phyloP scores from a whole-genome alignment of 805 yeast genomes.

The Lachancea meyersii region DNA sequence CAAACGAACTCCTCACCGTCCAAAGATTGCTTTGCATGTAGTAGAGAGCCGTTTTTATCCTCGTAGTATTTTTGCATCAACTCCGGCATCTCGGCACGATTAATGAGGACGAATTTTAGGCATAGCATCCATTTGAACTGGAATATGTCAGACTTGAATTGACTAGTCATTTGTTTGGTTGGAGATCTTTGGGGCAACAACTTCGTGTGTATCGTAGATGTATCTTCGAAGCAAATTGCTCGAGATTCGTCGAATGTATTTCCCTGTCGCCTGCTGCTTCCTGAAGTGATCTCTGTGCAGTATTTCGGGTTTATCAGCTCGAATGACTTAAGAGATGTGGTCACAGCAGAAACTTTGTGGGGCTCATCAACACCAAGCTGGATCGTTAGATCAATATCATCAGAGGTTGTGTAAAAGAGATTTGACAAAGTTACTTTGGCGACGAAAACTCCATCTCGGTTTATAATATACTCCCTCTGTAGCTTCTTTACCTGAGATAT shows the following conservation, averaged over 20 bases:
- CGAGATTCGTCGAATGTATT: conserved; percentile 28
- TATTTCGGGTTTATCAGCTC: conserved; percentile 34
- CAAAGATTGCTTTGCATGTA: conserved; percentile 31
- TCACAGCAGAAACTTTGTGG: conserved; percentile 36
- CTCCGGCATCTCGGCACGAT: conserved; percentile 13
- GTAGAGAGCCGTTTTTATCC: conserved; percentile 35
- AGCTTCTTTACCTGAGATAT: conserved; percentile 23
- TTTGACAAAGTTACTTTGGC: conserved; percentile 38
- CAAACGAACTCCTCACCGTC: conserved; percentile 40
- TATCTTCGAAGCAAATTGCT: conserved; percentile 28
- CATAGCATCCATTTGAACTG: conserved; percentile 35
- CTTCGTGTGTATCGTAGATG: conserved; percentile 25
- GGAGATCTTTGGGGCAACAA: conserved; percentile 33
- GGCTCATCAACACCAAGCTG: conserved; percentile 27
- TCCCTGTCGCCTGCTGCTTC: conserved; percentile 15
- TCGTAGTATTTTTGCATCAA: conserved; percentile 27
- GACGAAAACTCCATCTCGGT: conserved; percentile 37
- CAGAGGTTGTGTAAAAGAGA: conserved; percentile 41
- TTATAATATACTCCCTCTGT: conserved; percentile 37
- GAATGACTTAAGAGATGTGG: conserved; percentile 32
- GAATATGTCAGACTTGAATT: conserved; percentile 37
- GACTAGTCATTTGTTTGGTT: conserved; percentile 32
- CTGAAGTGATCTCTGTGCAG: conserved; percentile 13
- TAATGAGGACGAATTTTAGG: conserved; percentile 31
- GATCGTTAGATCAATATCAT: conserved; percentile 37